Conservation (phyloP, 495 filamentous ascomycete genomes). For the Platismatia glauca region DNA sequence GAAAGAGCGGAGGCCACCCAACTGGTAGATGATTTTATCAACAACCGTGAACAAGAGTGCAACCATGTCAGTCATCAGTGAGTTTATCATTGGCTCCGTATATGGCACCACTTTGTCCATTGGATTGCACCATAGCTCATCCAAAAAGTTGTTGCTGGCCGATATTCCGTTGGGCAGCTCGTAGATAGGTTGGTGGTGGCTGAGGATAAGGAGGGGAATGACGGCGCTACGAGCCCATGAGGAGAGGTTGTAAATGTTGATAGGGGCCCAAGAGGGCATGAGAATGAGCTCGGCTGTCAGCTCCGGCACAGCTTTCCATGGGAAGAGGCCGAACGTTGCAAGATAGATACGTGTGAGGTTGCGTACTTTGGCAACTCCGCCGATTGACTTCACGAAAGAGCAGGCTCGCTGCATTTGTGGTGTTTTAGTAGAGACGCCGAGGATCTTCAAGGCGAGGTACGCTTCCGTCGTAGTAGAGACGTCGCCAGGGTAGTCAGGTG, state of each 20-base stretch:
- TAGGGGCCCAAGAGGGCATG: conserved; percentile 21
- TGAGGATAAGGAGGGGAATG: conserved; percentile 31
- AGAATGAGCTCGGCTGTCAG: conserved; percentile 36
- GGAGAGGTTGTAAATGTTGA: conserved; percentile 34
- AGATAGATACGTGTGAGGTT: conserved; percentile 33
- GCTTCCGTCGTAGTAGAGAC: conserved; percentile 33
- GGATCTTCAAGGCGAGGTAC: conserved; percentile 36
- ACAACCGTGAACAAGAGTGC: conserved; percentile 24
- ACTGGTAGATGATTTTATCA: conserved; percentile 24
- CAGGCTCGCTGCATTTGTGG: conserved; percentile 27
- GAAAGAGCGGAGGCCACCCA: conserved; percentile 22
- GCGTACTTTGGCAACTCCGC: conserved; percentile 34
- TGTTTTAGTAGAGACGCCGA: conserved; percentile 22
- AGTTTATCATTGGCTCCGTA: conserved; percentile 9
- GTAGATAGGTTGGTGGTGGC: conserved; percentile 33
- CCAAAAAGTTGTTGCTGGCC: conserved; percentile 29
- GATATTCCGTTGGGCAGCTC: conserved; percentile 30
- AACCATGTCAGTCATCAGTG: conserved; percentile 19
- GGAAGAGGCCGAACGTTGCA: conserved; percentile 37
- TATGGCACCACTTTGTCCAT: conserved; percentile 28
- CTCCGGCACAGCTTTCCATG: conserved; percentile 35
- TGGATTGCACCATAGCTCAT: conserved; percentile 34
- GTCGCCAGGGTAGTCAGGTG: conserved; percentile 31
- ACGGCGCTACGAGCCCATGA: conserved; percentile 35
- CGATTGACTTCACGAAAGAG: conserved; percentile 26